A percentile compares a stretch with the other conserved stretches of the same genome.
Conservation (phyloP, 139 green algal species). For the Auxenochlorella protothecoides region DNA sequence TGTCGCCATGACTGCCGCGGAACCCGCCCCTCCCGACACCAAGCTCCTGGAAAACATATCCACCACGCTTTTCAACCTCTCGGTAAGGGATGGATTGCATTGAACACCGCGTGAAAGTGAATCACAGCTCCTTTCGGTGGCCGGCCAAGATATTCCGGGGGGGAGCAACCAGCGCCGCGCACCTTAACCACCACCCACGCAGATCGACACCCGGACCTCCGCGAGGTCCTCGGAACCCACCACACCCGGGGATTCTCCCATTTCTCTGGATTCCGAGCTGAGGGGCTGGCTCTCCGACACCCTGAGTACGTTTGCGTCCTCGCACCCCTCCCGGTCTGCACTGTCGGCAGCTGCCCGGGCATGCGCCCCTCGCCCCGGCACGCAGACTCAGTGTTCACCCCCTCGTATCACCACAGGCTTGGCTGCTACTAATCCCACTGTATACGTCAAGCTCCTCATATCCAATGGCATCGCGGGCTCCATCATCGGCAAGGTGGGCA, state of each 20-base stretch:
- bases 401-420: not conserved
- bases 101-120: too few species aligned
- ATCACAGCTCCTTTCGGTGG: too few species aligned
- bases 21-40: not conserved
- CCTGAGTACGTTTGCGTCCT: not conserved
- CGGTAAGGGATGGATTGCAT: too few species aligned
- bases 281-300: conserved; percentile 8
- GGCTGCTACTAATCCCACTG: conserved; percentile 1
- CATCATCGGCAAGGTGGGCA: conserved; percentile 49
- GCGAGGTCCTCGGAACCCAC: conserved; percentile 2
- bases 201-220: not conserved
- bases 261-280: not conserved
- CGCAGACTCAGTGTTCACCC: not conserved
- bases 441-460: conserved; percentile 59
- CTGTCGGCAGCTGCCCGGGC: not conserved
- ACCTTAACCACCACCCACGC: not conserved
- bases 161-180: not conserved
- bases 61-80: too few species aligned
- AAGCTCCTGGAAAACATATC: not conserved
- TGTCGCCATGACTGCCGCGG: not conserved
- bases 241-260: conserved; percentile 9
- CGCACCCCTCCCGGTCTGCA: not conserved
- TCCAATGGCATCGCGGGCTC: conserved; percentile 55
- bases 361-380: not conserved
- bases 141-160: not conserved